Evolutionary conservation across 495 filamentous ascomycete genomes (phyloP).

Genomic region (Trichoderma gamsii): DNA sequence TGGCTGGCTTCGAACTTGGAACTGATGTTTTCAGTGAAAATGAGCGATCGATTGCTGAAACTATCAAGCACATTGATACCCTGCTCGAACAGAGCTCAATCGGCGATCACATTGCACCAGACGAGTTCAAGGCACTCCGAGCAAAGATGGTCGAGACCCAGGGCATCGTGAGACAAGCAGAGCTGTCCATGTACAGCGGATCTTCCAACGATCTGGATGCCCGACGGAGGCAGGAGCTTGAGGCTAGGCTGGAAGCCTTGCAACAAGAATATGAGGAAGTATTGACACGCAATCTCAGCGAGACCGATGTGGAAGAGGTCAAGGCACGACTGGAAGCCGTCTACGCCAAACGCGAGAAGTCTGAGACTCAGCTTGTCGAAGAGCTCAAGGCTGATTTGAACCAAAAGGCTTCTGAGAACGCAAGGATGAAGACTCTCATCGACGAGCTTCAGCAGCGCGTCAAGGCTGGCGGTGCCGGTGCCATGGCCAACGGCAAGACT

Average conservation of each 20-base stretch:
- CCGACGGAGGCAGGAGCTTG: conserved; percentile 63
- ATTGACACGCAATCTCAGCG: conserved; percentile 70
- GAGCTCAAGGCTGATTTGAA: conserved; percentile 67
- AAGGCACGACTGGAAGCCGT: conserved; percentile 70
- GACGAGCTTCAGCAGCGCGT: conserved; percentile 70
- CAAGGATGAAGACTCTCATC: conserved; percentile 63
- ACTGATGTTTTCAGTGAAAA: conserved; percentile 87
- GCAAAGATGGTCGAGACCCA: conserved; percentile 78
- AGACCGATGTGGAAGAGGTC: conserved; percentile 75
- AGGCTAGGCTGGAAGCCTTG: conserved; percentile 62
- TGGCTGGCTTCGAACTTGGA: conserved; percentile 93
- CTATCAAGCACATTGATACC: conserved; percentile 73
- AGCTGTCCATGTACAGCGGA: conserved; percentile 61
- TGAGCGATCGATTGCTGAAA: conserved; percentile 71
- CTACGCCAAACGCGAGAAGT: conserved; percentile 65
- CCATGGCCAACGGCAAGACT: conserved; percentile 75
- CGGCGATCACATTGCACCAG: conserved; percentile 73
- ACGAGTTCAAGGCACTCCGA: conserved; percentile 70
- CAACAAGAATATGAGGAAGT: conserved; percentile 77
- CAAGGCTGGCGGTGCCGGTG: conserved; percentile 52
- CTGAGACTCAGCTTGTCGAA: conserved; percentile 59
- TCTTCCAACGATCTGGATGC: conserved; percentile 56
- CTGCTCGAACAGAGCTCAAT: conserved; percentile 68
- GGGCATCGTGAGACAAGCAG: conserved; percentile 87
- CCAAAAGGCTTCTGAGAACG: conserved; percentile 69